These are phyloP conservation scores for Sordaria brevicollis DNA, from an alignment of 495 filamentous ascomycete species.

Conservation along the genomic window DNA sequence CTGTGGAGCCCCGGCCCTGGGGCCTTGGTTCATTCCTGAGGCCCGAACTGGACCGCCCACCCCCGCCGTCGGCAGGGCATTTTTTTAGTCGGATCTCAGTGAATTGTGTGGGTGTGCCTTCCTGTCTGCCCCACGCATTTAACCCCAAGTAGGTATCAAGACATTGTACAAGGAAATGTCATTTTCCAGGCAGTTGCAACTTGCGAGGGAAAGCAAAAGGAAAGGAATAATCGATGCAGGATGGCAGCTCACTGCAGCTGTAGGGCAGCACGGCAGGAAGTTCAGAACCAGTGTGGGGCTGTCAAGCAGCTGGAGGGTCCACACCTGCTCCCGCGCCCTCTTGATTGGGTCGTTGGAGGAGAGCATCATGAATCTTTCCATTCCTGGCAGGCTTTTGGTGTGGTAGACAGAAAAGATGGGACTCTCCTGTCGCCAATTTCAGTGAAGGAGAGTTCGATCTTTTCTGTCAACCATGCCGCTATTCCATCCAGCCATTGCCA, in stretches of 20 bases:
- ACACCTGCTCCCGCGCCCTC: neutral
- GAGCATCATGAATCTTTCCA: neutral
- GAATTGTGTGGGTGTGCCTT: neutral
- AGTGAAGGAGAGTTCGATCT: too few species aligned
- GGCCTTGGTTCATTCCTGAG: neutral
- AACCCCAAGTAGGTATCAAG: too few species aligned
- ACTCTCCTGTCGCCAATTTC: too few species aligned
- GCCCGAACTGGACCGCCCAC: neutral
- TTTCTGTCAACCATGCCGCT: too few species aligned
- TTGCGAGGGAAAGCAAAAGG: neutral
- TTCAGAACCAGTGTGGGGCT: neutral
- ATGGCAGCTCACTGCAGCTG: neutral
- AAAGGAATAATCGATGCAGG: neutral
- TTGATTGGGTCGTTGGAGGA: too few species aligned
- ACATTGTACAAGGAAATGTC: too few species aligned
- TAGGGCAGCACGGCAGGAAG: neutral
- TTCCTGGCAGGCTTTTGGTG: too few species aligned
- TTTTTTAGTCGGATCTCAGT: neutral
- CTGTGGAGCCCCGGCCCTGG: too few species aligned
- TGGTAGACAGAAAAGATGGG: too few species aligned
- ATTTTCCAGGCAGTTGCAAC: neutral
- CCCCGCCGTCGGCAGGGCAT: neutral
- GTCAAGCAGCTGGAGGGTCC: neutral
- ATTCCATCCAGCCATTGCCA: too few species aligned
- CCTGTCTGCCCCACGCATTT: neutral